Base-by-base conservation (phyloP, 1,284 basidiomycete genomes). In the Cystobasidium slooffiae region DNA sequence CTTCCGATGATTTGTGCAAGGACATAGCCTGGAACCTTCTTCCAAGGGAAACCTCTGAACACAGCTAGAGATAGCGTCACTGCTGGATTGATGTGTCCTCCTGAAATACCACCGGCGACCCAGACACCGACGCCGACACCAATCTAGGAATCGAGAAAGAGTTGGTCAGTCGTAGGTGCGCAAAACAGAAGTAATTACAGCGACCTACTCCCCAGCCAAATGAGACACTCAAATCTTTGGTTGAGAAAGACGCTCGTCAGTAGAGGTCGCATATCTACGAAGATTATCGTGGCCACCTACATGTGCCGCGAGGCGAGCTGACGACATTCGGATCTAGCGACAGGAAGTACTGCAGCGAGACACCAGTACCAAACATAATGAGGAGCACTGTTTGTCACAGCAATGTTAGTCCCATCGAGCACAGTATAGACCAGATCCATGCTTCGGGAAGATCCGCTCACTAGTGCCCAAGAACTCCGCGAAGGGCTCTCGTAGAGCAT, bases 41-140 rank as follows among this genome's bases (percentile, higher is more conserved):
- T 65, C 81, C 80, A 81, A 0, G 81, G 81, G 73, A 82, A 81
- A 3, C 78, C 78, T 47, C 79, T 58, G 53, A 78, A 79, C 6
- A 78, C 7, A 18, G 79, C 79, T 10, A 79, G 72, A 9, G 73
- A 59, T 16, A 73, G 41, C 8, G 75, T 76, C 6, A 73, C 70
- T 9, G 70, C 70, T 10, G 70, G 70, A 47, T 76, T 76, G 49
- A 76, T 66, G 65, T 76, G 75, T 7, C 70, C 75, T 44, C 75
- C 75, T n/a, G 75, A 76, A 41, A 76, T 76, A 75, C 75, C 75
- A 61, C 75, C 75, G 5, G 72, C 64, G 1, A 74, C 72, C 55
- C 68, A 76, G 16, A 76, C 72, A 46, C 75, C 70, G 9, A 73
- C 14, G 39, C 47, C 70, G 16, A 66, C 63, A 52, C 70, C 70